phyloP scores from a whole-genome alignment of 1,284 basidiomycete genomes.

The Meripilus lineatus region DNA sequence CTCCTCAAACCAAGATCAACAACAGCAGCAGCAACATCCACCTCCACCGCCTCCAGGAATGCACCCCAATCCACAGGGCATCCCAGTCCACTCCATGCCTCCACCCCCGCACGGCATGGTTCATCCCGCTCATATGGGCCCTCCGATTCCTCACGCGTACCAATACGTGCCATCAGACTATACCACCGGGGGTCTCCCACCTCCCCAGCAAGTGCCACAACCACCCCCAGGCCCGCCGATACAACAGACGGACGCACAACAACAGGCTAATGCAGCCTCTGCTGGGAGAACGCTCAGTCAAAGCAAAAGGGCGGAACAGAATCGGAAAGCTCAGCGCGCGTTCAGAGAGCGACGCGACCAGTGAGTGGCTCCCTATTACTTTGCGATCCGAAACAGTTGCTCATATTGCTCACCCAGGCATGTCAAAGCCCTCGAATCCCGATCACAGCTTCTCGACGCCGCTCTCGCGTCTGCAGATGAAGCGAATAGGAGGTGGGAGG shows the following conservation, averaged over 20 bases:
- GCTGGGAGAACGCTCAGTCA: constrained; percentile 54
- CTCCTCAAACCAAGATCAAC: constrained; percentile 35
- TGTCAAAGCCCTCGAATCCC: constrained; percentile 77
- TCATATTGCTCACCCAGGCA: constrained; percentile 42
- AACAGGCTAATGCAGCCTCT: constrained; percentile 28
- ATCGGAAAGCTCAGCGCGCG: constrained; percentile 80
- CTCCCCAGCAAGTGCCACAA: constrained; percentile 23
- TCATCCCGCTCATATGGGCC: constrained; percentile 7
- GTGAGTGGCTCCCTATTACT: constrained; percentile 40
- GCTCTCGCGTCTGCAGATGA: constrained; percentile 80
- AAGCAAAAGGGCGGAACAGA: constrained; percentile 82
- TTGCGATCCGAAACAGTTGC: neutral
- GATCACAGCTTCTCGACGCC: constrained; percentile 75
- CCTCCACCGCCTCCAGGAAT: constrained; percentile 27
- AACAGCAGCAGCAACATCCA: constrained; percentile 34
- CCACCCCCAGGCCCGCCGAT: constrained; percentile 26
- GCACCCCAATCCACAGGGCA: constrained; percentile 22
- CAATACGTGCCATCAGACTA: constrained; percentile 30
- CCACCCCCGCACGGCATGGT: constrained; percentile 12
- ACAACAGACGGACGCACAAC: constrained; percentile 24
- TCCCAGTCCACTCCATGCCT: constrained; percentile 10
- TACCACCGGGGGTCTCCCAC: constrained; percentile 17
- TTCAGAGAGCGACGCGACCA: constrained; percentile 81
- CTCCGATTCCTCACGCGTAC: constrained; percentile 26
- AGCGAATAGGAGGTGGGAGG: constrained; percentile 81